Evolutionary conservation across 164 flowering plant genomes (phyloP), one percentile per base, ranked within the genome.

Genomic region (Magnolia changhungtana): DNA sequence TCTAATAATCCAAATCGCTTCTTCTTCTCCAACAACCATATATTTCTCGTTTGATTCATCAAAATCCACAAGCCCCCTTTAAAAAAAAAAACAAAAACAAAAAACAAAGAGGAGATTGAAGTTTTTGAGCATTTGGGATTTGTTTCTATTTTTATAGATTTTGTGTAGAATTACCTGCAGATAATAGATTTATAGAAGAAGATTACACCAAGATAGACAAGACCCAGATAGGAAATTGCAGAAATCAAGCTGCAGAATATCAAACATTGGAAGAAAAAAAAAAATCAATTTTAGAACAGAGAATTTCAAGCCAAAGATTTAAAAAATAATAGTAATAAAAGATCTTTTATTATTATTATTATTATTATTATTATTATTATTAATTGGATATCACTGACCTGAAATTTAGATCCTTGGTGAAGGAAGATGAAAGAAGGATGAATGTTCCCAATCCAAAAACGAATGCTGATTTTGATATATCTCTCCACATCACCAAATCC

Each of bases 401-500:
- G 85, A 94, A 83, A 66, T 90, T 89, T 76, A 96, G 82, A 80
- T 94, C 91, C 74, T 84, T 80, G 49, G 94, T 83, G 76, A 80
- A 91, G 59, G 91, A 87, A 14, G 93, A 87, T 66, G 93, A 92
- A 50, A 94, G 74, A 18, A 91, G 84, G 29, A 85, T 72, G 66
- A 93, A 90, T 77, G 91, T 83, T 72, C 99, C 98, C 21, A 87
- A 63, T 29, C 95, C 95, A 79, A 93, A 95, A 3, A 89, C 77
- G 13, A 94, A 83, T 74, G 95, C 90, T 14, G 99, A 92, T 86
- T 81, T 92, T 10, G 93, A 83, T 58, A 88, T 84, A 77, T 95
- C 93, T 85, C 86, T 94, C 99, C 99, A 95, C 97, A 95, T 91
- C 1, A 95, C 86, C 70, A 95, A 76, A 83, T 95, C 95, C 84